Conservation (phyloP, 2,329 filamentous ascomycete species). For the Curvularia verruculosa region DNA sequence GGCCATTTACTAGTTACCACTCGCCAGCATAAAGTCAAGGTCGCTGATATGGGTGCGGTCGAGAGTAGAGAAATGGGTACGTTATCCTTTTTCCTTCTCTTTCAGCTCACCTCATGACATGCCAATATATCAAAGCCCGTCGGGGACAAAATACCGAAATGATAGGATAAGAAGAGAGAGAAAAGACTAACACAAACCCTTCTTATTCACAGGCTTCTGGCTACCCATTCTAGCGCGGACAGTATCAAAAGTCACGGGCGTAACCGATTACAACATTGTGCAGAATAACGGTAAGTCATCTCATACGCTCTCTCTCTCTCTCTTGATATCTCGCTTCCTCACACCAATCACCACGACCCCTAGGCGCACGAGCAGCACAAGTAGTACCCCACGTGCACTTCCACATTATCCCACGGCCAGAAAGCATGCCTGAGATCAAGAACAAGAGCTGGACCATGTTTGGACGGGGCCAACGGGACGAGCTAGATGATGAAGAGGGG, state of each 20-base stretch:
- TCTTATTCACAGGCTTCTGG: slow-evolving; percentile 52
- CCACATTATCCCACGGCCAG: slow-evolving; percentile 85
- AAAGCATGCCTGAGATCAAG: slow-evolving; percentile 57
- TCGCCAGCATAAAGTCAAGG: slow-evolving; percentile 75
- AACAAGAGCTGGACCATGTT: slow-evolving; percentile 81
- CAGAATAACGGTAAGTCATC: slow-evolving; percentile 78
- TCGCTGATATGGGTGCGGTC: slow-evolving; percentile 69
- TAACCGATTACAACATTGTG: slow-evolving; percentile 91
- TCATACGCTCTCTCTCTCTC: neutral
- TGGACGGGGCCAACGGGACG: slow-evolving; percentile 72
- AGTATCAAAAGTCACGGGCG: slow-evolving; percentile 70
- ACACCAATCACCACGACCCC: neutral
- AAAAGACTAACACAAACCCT: neutral
- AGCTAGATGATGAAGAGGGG: slow-evolving; percentile 78
- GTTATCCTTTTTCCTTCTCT: slow-evolving; percentile 29
- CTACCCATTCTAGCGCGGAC: slow-evolving; percentile 76
- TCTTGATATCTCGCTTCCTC: neutral
- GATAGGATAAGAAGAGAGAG: no score
- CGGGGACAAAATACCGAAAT: neutral
- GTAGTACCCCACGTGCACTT: slow-evolving; percentile 95
- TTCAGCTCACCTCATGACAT: neutral
- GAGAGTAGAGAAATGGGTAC: slow-evolving; percentile 72
- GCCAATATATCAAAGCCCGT: neutral
- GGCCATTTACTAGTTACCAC: slow-evolving; percentile 80
- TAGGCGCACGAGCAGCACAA: slow-evolving; percentile 81